Base-by-base conservation (phyloP, 1,284 basidiomycete species). In the Ustilago trichophora region DNA sequence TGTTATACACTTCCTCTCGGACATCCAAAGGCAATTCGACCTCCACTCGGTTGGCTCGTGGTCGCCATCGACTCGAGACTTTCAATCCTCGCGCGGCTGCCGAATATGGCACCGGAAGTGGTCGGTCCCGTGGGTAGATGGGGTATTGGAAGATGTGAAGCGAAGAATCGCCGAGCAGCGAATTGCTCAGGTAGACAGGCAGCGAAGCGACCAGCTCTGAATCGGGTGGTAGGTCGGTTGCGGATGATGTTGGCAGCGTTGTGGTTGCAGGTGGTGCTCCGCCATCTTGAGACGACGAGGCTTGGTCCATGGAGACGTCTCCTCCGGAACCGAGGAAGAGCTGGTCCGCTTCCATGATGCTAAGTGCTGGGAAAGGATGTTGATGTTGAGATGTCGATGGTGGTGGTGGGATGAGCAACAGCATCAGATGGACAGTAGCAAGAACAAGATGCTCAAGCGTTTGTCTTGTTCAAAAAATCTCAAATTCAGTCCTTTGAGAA, bases 131-230 rank as follows among this genome's bases (percentile, higher is more conserved):
- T 25, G 69, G 70, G 34, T 75, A 77, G 45, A 77, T 73, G 8
- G 79, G 79, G 37, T 80, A 80, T 47, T 80, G 78, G 26, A 80
- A 78, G 16, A 80, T 44, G 41, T 78, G 67, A 0, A 80, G 59
- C 2, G 60, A 62, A 4, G 74, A 66, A 4, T 58, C 44, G 29
- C 54, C 49, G n/a, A 72, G 65, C 25, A 77, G 52, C 4, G 76
- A 76, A 36, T 57, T 57, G 47, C 70, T 73, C 12, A 80, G 66
- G 37, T 76, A 80, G 49, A 80, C 72, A 15, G 79, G 79, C n/a
- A 80, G 46, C 2, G 77, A 76, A 10, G 74, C 72, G n/a, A 76
- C 69, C 22, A 76, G 55, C 32, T 67, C 59, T 18, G 66, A 69
- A 13, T 69, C 66, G 13, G 66, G 66, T 41, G 66, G 66, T n/a